Conservation (phyloP, 331 rosid genomes). For the Ulmus americana region DNA sequence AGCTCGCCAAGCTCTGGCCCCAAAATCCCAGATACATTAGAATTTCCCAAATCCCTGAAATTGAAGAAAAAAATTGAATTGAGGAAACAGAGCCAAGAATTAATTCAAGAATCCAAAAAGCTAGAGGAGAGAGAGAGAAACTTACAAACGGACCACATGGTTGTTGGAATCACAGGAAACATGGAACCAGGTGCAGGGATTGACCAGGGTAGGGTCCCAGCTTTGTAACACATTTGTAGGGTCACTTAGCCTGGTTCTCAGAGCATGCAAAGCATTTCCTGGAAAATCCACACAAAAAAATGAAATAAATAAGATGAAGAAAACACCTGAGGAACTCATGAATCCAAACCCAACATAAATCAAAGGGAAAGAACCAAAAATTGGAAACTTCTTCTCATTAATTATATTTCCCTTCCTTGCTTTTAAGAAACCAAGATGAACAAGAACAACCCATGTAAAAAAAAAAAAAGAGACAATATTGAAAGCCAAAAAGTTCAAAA, state of each 20-base stretch:
- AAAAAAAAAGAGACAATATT: constrained; percentile 4
- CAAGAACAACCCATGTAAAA: not conserved
- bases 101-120: not conserved
- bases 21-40: constrained; percentile 75
- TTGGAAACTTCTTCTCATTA: no score
- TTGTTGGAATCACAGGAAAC: constrained; percentile 65
- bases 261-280: constrained; percentile 85
- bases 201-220: constrained; percentile 99
- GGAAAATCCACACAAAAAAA: constrained; percentile 10
- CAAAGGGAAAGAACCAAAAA: not conserved
- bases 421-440: not conserved
- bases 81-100: constrained; percentile 6
- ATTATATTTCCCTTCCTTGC: no score
- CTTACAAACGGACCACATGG: constrained; percentile 83
- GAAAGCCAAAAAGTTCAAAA: not conserved
- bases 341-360: not conserved
- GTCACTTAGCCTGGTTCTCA: constrained; percentile 64
- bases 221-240: constrained; percentile 79
- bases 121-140: constrained; percentile 11
- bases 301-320: not conserved
- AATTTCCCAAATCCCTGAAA: constrained; percentile 92
- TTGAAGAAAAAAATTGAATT: constrained; percentile 15
- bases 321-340: not conserved
- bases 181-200: constrained; percentile 99
- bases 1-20: constrained; percentile 83